These are phyloP conservation scores for Linnemannia zychae DNA, from an alignment of 192 early-diverging fungal genomes.

Conservation along the genomic window DNA sequence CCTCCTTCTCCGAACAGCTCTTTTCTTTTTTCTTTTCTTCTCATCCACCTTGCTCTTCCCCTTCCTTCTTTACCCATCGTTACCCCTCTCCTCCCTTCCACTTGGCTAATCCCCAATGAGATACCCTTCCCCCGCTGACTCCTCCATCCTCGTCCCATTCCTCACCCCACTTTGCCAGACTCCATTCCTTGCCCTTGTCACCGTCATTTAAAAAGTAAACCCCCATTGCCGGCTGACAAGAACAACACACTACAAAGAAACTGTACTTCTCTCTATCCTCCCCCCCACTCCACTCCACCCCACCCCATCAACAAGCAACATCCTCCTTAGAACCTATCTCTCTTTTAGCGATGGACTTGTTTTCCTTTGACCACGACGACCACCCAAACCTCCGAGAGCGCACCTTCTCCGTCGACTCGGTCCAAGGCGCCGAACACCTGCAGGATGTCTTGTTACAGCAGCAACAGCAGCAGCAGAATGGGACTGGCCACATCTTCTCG, in stretches of 20 bases:
- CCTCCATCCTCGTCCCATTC: slow-evolving; percentile 41
- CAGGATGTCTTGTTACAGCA: slow-evolving; percentile 27
- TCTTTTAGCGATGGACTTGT: slow-evolving; percentile 55
- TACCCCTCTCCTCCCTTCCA: slow-evolving; percentile 7
- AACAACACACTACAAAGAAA: slow-evolving; percentile 6
- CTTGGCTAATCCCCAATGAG: slow-evolving; percentile 37
- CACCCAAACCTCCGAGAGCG: slow-evolving; percentile 51
- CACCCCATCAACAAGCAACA: background rate
- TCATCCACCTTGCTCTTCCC: background rate
- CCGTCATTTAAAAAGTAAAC: background rate
- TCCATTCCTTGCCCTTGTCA: slow-evolving; percentile 10
- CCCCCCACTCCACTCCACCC: slow-evolving; percentile 15
- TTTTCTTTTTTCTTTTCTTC: background rate
- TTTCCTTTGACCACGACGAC: slow-evolving; percentile 66
- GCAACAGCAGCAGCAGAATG: slow-evolving; percentile 16
- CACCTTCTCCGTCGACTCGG: slow-evolving; percentile 53
- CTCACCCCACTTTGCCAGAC: slow-evolving; percentile 50
- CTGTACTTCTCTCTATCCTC: too few relatives aligned
- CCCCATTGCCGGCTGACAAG: slow-evolving; percentile 14
- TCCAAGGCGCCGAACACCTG: slow-evolving; percentile 11
- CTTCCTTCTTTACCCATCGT: background rate
- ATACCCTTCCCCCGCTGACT: slow-evolving; percentile 31
- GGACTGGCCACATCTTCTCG: slow-evolving; percentile 15
- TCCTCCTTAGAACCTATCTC: background rate
- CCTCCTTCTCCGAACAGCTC: background rate